Base-by-base conservation (phyloP, 768 basidiomycete species). In the Termitomyces sp. region DNA sequence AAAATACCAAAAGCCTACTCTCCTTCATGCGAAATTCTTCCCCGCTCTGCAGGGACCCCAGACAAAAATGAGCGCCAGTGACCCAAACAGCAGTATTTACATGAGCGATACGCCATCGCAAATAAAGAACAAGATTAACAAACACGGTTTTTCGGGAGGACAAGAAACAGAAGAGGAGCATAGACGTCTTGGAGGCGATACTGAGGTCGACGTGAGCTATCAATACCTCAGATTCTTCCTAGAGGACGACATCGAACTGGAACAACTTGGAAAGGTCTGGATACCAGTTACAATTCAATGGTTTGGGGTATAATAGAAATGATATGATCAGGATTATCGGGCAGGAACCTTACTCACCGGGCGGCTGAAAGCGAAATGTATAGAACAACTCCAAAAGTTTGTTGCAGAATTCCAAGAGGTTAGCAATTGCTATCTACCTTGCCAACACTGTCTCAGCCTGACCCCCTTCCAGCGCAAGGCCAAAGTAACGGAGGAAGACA, bases 41-140 rank as follows among this genome's bases (percentile, higher is more conserved):
- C 97, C 97, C 12, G 95, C 97, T 5, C 81, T 99, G 10, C 96
- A 98, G 73, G 97, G 97, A 44, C 91, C 97, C 2, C 94, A 97
- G 72, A 96, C 94, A 36, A 99, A 99, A 77, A 99, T 99, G 97
- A 97, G 94, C 70, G 97, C 97, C 5, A 94, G 92, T 51, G 89
- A 96, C 71, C 77, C 85, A 22, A 96, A 94, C 73, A 91, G 88
- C 62, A 91, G 91, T 62, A 95, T 99, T 64, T 98, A 82, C 78
- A 98, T 99, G 96, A 92, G 81, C 33, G 97, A 99, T 70, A 92
- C 90, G 58, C 78, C 86, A 4, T 85, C 84, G 56, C 92, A 95
- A 73, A 98, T 99, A 75, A 96, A 97, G 77, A 97, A 94, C 70
- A 99, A 99, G 78, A 84, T 99, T 67, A 97, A 93, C 69, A 86